A percentile compares a stretch with the other conserved stretches of the same genome.
Evolutionary conservation across 179 eudicot genomes (phyloP).

Genomic region (Nepenthes alata): DNA sequence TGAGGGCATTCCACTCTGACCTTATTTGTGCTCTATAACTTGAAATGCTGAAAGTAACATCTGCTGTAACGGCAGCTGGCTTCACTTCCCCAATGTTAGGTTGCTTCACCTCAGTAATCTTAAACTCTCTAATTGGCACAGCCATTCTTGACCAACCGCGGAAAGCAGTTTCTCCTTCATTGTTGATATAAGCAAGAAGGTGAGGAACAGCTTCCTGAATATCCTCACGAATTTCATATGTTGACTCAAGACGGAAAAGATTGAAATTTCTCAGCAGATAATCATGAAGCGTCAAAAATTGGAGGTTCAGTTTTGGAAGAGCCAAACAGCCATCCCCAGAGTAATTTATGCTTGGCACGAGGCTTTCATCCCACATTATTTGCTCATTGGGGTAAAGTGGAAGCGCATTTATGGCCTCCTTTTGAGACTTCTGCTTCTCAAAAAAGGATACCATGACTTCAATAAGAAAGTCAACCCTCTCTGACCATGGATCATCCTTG

Average conservation of each 20-base stretch:
- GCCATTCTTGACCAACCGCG: constrained; percentile 99
- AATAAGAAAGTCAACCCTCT: constrained; percentile 87
- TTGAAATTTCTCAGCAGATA: constrained; percentile 88
- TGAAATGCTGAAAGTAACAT: constrained; percentile 71
- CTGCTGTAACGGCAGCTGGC: constrained; percentile 87
- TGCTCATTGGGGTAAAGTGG: constrained; percentile 96
- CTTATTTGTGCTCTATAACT: constrained; percentile 80
- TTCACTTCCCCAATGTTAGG: constrained; percentile 97
- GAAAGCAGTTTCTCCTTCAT: constrained; percentile 88
- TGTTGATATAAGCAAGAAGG: constrained; percentile 72
- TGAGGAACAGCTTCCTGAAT: constrained; percentile 98
- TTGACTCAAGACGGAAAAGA: constrained; percentile 96
- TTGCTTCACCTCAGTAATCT: constrained; percentile 79
- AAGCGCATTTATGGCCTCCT: constrained; percentile 93
- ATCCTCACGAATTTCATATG: constrained; percentile 95
- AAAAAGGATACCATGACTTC: constrained; percentile 95
- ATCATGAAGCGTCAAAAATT: constrained; percentile 90
- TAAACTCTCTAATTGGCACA: constrained; percentile 76
- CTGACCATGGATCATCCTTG: constrained; percentile 83
- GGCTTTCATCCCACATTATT: constrained; percentile 99
- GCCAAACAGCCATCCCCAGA: constrained; percentile 99
- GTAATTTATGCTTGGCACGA: constrained; percentile 94
- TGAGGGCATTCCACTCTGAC: constrained; percentile 90
- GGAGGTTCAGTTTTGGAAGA: constrained; percentile 88
- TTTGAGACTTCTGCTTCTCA: constrained; percentile 85